Base-by-base conservation (phyloP, 441 rosid species). In the Hypseocharis bilobata region DNA sequence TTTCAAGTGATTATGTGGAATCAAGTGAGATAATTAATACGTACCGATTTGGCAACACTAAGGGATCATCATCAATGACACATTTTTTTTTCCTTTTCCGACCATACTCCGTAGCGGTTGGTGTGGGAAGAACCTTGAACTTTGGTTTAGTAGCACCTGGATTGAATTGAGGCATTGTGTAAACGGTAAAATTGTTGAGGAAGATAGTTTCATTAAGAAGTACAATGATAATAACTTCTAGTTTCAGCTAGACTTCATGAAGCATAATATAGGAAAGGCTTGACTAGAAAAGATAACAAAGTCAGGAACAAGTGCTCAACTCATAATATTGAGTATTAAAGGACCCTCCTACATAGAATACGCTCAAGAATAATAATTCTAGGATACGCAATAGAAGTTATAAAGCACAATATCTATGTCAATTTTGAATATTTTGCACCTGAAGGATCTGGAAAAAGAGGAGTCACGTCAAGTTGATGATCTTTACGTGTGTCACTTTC, bases 21-120 rank as follows among this genome's bases (percentile, higher is more conserved):
- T 14, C n/a, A 30, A 49, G 54, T 23, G 56, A 47, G 68, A 69
- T 34, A n/a, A 56, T 4, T 4, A 16, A 60, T 23, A 73, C 86
- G 79, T 88, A 92, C 98, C 63, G 68, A 75, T 82, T 88, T 23
- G 94, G 82, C 76, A 88, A 78, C 52, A 83, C 71, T 26, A 79
- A 77, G 56, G 74, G 69, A 30, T 86, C 85, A 30, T 86, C 85
- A 73, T 92, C 98, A 49, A 74, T 73, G 38, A 82, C 26, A 72
- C 86, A 85, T 72, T 82, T 86, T 67, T 89, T 77, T 76, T 87
- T 87, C 77, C 81, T 76, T 55, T 52, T 55, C 62, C 69, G 82
- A 56, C 74, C 57, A 67, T 62, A 63, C 74, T 92, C 96, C 79
- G 75, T 85, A 25, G 76, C 60, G 28, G 86, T 82, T 19, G 96